These are phyloP conservation scores for Eimeria sp. DNA, from an alignment of 169 alveolate genomes.

Conservation along the genomic window DNA sequence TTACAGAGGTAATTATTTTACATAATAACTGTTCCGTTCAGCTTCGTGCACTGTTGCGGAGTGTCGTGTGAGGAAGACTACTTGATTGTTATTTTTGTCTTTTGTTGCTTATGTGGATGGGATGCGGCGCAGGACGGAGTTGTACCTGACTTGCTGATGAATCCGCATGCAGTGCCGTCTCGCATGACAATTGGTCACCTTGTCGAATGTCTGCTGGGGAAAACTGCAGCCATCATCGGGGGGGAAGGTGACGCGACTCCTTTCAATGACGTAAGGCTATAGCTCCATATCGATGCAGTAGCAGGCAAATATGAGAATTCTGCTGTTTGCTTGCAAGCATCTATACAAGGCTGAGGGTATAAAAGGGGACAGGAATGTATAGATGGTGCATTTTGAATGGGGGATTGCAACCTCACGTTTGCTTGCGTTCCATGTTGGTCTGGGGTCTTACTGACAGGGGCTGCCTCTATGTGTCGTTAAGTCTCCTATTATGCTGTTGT, in stretches of 20 bases:
- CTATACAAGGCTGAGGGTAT: too few species aligned
- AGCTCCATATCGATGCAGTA: neutral
- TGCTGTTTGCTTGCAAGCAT: too few species aligned
- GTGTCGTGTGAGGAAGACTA: neutral
- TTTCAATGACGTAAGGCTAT: conserved; percentile 91
- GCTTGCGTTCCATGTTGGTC: too few species aligned
- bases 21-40: neutral
- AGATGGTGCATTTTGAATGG: too few species aligned
- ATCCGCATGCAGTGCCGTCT: conserved; percentile 99
- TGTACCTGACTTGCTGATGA: conserved; percentile 99
- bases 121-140: conserved; percentile 93
- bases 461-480: too few species aligned
- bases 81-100: neutral
- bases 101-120: neutral
- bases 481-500: too few species aligned
- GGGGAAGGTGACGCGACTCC: conserved; percentile 99
- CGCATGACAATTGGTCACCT: conserved; percentile 99
- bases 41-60: neutral
- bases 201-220: conserved; percentile 99
- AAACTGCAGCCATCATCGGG: conserved; percentile 98
- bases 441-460: too few species aligned
- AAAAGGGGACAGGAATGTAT: too few species aligned
- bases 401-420: too few species aligned
- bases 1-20: conserved; percentile 89
- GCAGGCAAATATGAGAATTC: too few species aligned